Evolutionary conservation across 495 filamentous ascomycete species (phyloP).

Genomic region (Parathielavia hyrcaniae): DNA sequence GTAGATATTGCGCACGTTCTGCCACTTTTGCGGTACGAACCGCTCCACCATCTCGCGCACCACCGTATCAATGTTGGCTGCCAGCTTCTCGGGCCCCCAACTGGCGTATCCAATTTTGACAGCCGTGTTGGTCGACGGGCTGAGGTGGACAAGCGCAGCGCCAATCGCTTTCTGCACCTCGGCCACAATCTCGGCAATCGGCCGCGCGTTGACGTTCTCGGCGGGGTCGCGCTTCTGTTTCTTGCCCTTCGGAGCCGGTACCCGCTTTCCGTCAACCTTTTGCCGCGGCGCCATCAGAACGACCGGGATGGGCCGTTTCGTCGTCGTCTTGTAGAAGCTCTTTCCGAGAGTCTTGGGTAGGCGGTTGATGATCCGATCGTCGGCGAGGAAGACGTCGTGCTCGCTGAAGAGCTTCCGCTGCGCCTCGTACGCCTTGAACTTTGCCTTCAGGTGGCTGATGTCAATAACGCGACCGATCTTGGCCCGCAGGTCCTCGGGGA

Average conservation of each 20-base stretch:
- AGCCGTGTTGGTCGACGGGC: constrained; percentile 32
- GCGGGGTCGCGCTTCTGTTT: constrained; percentile 35
- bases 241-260: constrained; percentile 46
- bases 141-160: constrained; percentile 54
- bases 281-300: constrained; percentile 55
- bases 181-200: constrained; percentile 53
- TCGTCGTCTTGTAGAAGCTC: constrained; percentile 69
- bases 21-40: constrained; percentile 77
- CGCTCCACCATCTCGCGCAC: constrained; percentile 62
- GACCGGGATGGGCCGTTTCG: constrained; percentile 86
- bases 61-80: constrained; percentile 71
- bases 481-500: constrained; percentile 63
- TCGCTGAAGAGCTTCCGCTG: constrained; percentile 76
- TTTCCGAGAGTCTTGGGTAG: constrained; percentile 78
- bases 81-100: constrained; percentile 66
- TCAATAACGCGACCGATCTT: constrained; percentile 78
- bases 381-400: constrained; percentile 81
- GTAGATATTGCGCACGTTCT: constrained; percentile 72
- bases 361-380: constrained; percentile 71
- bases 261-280: constrained; percentile 61
- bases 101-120: constrained; percentile 65
- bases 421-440: constrained; percentile 81
- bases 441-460: constrained; percentile 71
- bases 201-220: constrained; percentile 35
- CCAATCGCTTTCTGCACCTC: constrained; percentile 67